Conservation (phyloP, 2,329 filamentous ascomycete species). For the Colletotrichum sp. region DNA sequence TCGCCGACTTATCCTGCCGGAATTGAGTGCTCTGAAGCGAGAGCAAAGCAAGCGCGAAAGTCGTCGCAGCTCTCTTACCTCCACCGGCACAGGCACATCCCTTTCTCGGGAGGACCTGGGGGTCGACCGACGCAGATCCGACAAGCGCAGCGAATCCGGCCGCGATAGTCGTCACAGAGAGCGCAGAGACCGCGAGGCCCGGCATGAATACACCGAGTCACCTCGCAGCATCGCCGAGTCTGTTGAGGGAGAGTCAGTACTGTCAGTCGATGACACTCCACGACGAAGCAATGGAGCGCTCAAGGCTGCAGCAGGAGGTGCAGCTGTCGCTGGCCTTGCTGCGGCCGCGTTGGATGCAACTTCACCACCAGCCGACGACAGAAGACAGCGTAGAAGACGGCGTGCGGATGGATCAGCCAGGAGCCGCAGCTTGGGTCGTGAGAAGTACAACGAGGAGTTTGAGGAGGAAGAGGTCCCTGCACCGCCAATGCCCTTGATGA, state of each 20-base stretch:
- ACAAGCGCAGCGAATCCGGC: slow-evolving; percentile 56
- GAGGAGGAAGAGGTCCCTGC: slow-evolving; percentile 62
- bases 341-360: slow-evolving; percentile 41
- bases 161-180: slow-evolving; percentile 49
- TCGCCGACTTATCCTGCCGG: slow-evolving; percentile 85
- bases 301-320: slow-evolving; percentile 50
- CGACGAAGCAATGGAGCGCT: slow-evolving; percentile 48
- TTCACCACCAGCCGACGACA: slow-evolving; percentile 53
- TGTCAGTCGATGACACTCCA: slow-evolving; percentile 49
- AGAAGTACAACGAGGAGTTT: slow-evolving; percentile 54
- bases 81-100: slow-evolving; percentile 54
- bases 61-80: slow-evolving; percentile 68
- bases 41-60: slow-evolving; percentile 82
- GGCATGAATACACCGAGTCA: slow-evolving; percentile 59
- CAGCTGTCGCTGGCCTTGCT: slow-evolving; percentile 41
- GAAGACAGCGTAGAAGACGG: slow-evolving; percentile 57
- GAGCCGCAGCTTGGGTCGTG: slow-evolving; percentile 49
- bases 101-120: slow-evolving; percentile 61
- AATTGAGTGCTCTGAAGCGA: slow-evolving; percentile 88
- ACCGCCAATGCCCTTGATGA: slow-evolving; percentile 87
- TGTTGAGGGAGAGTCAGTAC: slow-evolving; percentile 41
- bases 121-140: slow-evolving; percentile 65
- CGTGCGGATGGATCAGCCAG: slow-evolving; percentile 52
- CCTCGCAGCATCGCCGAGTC: slow-evolving; percentile 54
- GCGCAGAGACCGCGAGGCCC: slow-evolving; percentile 53